Evolutionary conservation across 2,329 filamentous ascomycete species (phyloP).

Genomic region (Colletotrichum caudatum): DNA sequence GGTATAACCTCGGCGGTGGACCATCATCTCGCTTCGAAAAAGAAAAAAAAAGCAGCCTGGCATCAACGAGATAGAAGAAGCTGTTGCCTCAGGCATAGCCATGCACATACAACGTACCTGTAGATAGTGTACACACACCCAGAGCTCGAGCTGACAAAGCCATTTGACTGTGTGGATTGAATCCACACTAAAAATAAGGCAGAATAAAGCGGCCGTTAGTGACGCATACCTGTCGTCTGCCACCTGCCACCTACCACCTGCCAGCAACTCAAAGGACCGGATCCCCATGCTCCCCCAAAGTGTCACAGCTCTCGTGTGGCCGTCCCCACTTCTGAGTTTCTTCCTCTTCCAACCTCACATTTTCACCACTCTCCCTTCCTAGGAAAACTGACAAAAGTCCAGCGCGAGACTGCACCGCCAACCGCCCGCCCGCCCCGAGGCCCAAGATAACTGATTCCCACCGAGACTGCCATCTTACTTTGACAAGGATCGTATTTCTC

Average conservation of each 20-base stretch:
- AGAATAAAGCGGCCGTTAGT: conserved; percentile 14
- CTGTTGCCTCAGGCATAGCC: conserved; percentile 3
- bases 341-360: conserved; percentile 6
- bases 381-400: conserved; percentile 32
- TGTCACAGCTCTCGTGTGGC: not conserved
- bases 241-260: conserved; percentile 21
- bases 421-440: conserved; percentile 14
- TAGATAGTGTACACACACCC: too few species aligned
- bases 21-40: conserved; percentile 31
- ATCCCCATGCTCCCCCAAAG: conserved; percentile 18
- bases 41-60: not conserved
- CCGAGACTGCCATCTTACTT: conserved; percentile 33
- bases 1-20: conserved; percentile 31
- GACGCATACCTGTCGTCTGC: conserved; percentile 4
- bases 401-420: conserved; percentile 31
- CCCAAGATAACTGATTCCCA: conserved; percentile 18
- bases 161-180: not conserved
- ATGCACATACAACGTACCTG: too few species aligned
- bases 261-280: not conserved
- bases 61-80: not conserved
- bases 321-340: conserved; percentile 7
- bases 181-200: conserved; percentile 9
- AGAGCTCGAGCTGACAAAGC: conserved; percentile 25
- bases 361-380: conserved; percentile 13
- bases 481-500: conserved; percentile 34